Percentiles rank a stretch among this genome's conserved stretches.
Conservation (phyloP, 2,329 filamentous ascomycete genomes). For the Arthroderma uncinatum region DNA sequence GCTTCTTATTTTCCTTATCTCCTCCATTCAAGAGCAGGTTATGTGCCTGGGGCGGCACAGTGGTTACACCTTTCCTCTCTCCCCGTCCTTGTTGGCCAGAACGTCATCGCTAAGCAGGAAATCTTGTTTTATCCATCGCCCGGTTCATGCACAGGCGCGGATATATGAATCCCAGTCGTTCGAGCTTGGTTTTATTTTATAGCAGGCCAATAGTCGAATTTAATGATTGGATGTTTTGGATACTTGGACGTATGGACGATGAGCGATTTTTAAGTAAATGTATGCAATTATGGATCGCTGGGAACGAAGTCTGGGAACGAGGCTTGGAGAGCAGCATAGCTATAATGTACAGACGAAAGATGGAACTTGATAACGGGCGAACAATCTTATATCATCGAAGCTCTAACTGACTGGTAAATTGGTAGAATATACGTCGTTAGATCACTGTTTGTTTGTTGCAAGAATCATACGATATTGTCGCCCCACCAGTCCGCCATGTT, state of each 20-base stretch:
- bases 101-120: constrained; percentile 1
- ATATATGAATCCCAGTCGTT: background rate
- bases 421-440: too few relatives aligned
- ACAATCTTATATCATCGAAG: background rate
- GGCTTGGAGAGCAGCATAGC: background rate
- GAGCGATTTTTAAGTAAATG: background rate
- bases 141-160: background rate
- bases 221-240: background rate
- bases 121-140: background rate
- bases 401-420: background rate
- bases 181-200: background rate
- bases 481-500: background rate
- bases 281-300: background rate
- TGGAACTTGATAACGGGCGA: background rate
- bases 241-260: background rate
- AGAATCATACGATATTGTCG: background rate
- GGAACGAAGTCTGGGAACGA: background rate
- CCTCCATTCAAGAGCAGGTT: background rate
- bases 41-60: background rate
- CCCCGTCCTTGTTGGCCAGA: background rate
- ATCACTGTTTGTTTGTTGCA: background rate
- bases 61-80: background rate
- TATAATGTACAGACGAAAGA: background rate
- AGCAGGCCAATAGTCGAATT: background rate
- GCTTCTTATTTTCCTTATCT: background rate